Evolutionary conservation across 1,139 yeast species (phyloP), one percentile per base, ranked within the genome.

Genomic region (Kodamaea suecica): DNA sequence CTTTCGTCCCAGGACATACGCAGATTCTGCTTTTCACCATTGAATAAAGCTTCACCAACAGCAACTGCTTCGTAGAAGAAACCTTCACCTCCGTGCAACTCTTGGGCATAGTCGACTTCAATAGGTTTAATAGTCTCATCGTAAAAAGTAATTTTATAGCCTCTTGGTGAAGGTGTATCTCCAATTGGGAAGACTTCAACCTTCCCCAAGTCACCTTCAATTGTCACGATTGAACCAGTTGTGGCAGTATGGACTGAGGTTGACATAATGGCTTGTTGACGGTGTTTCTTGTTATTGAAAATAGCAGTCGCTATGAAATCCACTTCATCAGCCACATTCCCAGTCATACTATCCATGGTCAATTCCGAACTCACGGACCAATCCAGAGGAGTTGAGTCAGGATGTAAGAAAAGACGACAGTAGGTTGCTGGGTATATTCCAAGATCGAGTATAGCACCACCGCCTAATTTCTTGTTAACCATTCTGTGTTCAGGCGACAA

Each of bases 371-470:
- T 42, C 19, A 49, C 41, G 13, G 39, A 37, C 43, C 52, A 53
- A 15, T 44, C 41, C 14, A 25, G 17, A 1, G 48, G 49, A 4
- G 39, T 36, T 8, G 45, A 45, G 1, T 55, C 48, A 16, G 61
- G 58, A 45, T 69, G 70, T 38, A 70, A 52, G 27, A 69, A 55
- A 11, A 68, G 48, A 38, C 76, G 55, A 14, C 62, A 56, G 41
- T 68, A 78, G 44, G 80, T 77, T 36, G 77, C 48, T 4, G 79
- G 61, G 46, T 79, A 79, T 30, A 78, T 67, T 2, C 85, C 84
- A 38, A 78, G 60, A 47, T 78, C 85, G 43, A 78, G 64, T 31
- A 77, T 51, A 0, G 80, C 77, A 23, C 85, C 84, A 9, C 80
- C 85, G 7, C 79, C 84, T 27, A 76, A 63, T 17, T 56, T 49